Evolutionary conservation across 2,329 filamentous ascomycete genomes (phyloP).

Genomic region (Salinomyces thailandicus): DNA sequence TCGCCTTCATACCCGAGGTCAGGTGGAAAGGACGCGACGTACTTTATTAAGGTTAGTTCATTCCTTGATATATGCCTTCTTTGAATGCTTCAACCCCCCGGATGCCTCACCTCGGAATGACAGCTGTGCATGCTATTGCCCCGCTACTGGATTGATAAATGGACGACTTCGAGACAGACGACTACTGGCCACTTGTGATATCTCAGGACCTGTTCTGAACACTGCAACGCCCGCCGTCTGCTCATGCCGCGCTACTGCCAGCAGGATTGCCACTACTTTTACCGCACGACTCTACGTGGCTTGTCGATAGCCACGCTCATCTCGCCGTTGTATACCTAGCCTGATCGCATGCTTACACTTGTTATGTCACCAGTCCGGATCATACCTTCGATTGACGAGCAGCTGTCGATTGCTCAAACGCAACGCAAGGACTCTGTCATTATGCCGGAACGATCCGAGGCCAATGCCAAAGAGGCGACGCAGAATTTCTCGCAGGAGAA

Average conservation of each 20-base stretch:
- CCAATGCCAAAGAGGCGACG: conserved; percentile 44
- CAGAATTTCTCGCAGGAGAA: conserved; percentile 39
- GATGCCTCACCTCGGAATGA: too few relatives aligned
- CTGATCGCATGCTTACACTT: conserved; percentile 28
- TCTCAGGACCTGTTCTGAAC: neutral
- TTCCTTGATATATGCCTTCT: too few relatives aligned
- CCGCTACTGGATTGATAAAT: neutral
- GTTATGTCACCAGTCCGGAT: conserved; percentile 46
- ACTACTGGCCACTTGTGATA: neutral
- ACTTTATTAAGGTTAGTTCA: too few relatives aligned
- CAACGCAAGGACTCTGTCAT: conserved; percentile 27
- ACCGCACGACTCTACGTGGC: conserved; percentile 77
- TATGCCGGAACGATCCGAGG: conserved; percentile 34
- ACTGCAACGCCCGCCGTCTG: neutral
- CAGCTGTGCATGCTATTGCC: too few relatives aligned
- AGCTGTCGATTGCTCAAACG: conserved; percentile 7
- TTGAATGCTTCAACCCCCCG: too few relatives aligned
- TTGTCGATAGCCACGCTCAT: conserved; percentile 71
- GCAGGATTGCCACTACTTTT: conserved; percentile 88
- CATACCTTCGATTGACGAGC: conserved; percentile 20
- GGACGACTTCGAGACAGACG: neutral
- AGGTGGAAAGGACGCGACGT: too few relatives aligned
- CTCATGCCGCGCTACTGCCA: conserved; percentile 71
- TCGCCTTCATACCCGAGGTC: too few relatives aligned
- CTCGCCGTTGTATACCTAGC: conserved; percentile 62